These are phyloP conservation scores for Flaveria bidentis DNA, from an alignment of 129 eudicot genomes.

Conservation along the genomic window DNA sequence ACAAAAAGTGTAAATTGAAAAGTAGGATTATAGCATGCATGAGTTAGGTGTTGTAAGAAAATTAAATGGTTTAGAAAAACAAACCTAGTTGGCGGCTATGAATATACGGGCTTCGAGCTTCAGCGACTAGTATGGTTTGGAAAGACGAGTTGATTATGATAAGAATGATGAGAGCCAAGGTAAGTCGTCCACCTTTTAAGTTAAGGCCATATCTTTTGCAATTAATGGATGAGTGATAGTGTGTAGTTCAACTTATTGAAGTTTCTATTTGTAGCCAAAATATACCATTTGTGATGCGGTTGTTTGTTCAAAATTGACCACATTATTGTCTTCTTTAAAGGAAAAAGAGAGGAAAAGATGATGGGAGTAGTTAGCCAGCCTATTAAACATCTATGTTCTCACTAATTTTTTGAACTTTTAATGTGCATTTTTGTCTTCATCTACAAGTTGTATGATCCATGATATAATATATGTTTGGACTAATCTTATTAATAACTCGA, in stretches of 20 bases:
- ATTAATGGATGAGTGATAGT: background rate
- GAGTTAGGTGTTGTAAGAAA: no score
- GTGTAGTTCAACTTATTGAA: background rate
- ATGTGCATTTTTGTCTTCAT: constrained; percentile 8
- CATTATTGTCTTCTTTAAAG: background rate
- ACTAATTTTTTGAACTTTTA: background rate
- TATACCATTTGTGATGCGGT: background rate
- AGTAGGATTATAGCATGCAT: no score
- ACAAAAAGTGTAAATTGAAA: no score
- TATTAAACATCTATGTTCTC: constrained; percentile 8
- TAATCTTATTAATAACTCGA: no score
- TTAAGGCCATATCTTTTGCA: constrained; percentile 11
- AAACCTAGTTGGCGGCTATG: constrained; percentile 32
- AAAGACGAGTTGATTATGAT: constrained; percentile 7
- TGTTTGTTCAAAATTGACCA: background rate
- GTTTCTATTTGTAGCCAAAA: constrained; percentile 16
- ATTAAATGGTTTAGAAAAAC: background rate
- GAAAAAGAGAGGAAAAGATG: constrained; percentile 26
- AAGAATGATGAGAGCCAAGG: constrained; percentile 27
- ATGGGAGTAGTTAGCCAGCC: constrained; percentile 9
- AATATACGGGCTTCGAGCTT: constrained; percentile 20
- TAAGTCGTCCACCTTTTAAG: constrained; percentile 16
- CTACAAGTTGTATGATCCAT: constrained; percentile 1
- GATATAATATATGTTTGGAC: background rate
- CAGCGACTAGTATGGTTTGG: background rate